Evolutionary conservation across 169 alveolate genomes (phyloP).

Genomic region (Eimeria maxima): DNA sequence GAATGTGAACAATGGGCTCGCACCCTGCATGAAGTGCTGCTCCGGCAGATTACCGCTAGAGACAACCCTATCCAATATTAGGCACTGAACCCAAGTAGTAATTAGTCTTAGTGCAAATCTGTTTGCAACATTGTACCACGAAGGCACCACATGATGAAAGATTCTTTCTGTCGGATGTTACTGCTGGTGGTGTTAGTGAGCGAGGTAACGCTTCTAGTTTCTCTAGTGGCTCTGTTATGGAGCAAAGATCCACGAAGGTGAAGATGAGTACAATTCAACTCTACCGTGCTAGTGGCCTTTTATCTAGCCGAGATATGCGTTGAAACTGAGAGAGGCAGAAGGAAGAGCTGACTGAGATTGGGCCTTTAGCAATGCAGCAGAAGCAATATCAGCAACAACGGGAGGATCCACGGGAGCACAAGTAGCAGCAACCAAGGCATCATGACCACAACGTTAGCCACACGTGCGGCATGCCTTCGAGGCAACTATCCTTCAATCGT

Average conservation of each 20-base stretch:
- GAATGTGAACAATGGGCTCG: conserved; percentile 60
- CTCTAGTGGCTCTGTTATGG: not conserved
- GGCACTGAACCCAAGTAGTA: not conserved
- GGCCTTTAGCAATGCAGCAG: not conserved
- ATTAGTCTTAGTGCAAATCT: not conserved
- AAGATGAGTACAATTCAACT: not conserved
- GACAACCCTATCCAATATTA: not conserved
- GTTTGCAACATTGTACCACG: not conserved
- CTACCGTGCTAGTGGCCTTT: not conserved
- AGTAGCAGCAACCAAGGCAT: not conserved
- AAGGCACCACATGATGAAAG: not conserved
- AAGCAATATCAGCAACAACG: not conserved
- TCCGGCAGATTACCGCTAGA: conserved; percentile 46
- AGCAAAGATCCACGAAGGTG: not conserved
- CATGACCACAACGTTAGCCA: not conserved
- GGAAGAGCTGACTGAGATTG: not conserved
- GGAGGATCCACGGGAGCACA: not conserved
- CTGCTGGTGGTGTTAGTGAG: not conserved
- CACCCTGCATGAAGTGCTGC: conserved; percentile 26
- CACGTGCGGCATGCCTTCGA: not conserved
- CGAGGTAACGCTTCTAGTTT: not conserved
- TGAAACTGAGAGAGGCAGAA: not conserved
- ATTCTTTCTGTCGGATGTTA: too few relatives aligned
- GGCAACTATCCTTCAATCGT: not conserved
- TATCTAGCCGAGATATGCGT: not conserved